Base-by-base conservation (phyloP, 1,284 basidiomycete species). In the Kwoniella shivajii region DNA sequence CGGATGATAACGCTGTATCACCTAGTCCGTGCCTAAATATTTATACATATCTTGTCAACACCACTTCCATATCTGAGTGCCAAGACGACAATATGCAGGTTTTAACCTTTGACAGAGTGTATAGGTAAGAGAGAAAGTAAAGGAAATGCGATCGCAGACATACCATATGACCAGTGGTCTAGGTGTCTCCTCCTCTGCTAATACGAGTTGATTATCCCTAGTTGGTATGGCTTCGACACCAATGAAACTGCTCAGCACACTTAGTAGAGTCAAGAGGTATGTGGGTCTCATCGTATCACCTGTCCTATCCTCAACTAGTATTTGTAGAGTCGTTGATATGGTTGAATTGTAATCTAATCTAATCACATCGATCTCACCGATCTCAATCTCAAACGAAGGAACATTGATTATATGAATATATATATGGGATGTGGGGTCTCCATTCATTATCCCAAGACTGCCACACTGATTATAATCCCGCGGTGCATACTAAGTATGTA, bases 11-110 rank as follows among this genome's bases (percentile, higher is more conserved):
- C 22, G 78, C 79, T 29, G 80, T 80, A 70, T 84, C 83, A 79
- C 89, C 93, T 41, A 98, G 81, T 6, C 95, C 95, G 78, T 99
- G 95, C 95, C 71, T 71, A 42, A n/a, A n/a, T n/a, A n/a, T n/a
- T n/a, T n/a, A n/a, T n/a, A n/a, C n/a, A n/a, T n/a, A n/a, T n/a
- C n/a, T n/a, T n/a, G n/a, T n/a, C n/a, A n/a, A n/a, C n/a, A n/a
- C n/a, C n/a, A n/a, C n/a, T n/a, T n/a, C n/a, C n/a, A n/a, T n/a
- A n/a, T n/a, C n/a, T n/a, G n/a, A n/a, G n/a, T n/a, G n/a, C n/a
- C n/a, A n/a, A n/a, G n/a, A n/a, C n/a, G n/a, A n/a, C n/a, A n/a
- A n/a, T n/a, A n/a, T n/a, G n/a, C n/a, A n/a, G n/a, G n/a, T n/a
- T n/a, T n/a, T n/a, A n/a, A n/a, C n/a, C n/a, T n/a, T n/a, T n/a